A percentile compares a stretch with the other conserved stretches of the same genome.
Conservation (phyloP, 306 rosid genomes). For the Glycyrrhiza uralensis region DNA sequence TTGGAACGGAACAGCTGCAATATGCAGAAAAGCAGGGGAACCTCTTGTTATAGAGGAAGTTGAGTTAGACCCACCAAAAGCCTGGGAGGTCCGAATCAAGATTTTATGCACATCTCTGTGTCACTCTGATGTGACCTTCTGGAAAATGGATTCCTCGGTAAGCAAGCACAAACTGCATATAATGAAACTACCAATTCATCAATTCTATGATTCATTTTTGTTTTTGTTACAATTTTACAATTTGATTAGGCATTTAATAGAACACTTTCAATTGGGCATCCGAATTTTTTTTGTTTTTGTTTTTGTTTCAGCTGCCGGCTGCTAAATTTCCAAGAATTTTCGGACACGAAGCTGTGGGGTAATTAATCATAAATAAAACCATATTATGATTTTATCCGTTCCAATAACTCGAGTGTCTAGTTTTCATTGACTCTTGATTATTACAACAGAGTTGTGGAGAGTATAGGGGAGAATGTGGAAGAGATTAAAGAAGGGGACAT, state of each 20-base stretch:
- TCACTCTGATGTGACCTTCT: conserved; percentile 47
- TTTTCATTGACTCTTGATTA: no score
- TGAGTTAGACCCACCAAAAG: conserved; percentile 57
- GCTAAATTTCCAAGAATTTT: conserved; percentile 31
- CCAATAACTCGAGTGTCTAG: no score
- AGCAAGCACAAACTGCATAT: no score
- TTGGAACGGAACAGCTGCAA: conserved; percentile 49
- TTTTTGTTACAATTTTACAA: no score
- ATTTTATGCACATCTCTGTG: conserved; percentile 57
- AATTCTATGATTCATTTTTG: not conserved
- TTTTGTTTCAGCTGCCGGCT: not conserved
- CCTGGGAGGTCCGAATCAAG: conserved; percentile 59
- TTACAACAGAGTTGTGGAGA: conserved; percentile 47
- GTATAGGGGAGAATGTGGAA: conserved; percentile 59
- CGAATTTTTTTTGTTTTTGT: no score
- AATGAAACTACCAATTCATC: not conserved
- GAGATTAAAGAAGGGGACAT: conserved; percentile 51
- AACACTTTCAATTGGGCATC: not conserved
- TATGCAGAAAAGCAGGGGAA: conserved; percentile 52
- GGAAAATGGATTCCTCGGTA: conserved; percentile 43
- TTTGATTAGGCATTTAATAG: not conserved
- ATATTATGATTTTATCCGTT: no score
- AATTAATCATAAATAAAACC: not conserved
- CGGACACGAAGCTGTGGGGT: conserved; percentile 80
- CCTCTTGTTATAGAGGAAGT: conserved; percentile 53